Base-by-base conservation (phyloP, 768 basidiomycete species). In the Mycena rebaudengoi region DNA sequence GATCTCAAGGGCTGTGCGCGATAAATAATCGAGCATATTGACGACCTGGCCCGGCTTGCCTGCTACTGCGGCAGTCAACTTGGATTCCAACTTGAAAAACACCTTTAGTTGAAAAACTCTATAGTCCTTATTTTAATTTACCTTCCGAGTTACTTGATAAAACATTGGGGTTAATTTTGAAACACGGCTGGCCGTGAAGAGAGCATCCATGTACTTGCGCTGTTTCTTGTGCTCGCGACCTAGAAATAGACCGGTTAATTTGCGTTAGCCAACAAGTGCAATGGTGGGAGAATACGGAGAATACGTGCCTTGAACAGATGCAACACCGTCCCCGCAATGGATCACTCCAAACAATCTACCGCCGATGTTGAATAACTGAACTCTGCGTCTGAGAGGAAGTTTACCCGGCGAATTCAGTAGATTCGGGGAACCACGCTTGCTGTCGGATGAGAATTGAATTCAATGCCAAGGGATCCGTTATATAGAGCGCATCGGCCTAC, bases 221-320 rank as follows among this genome's bases (percentile, higher is more conserved):
- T 74, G 73, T 45, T 65, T 69, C 64, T 68, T 72, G 58, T 74
- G 73, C 39, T 71, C 71, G 18, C 66, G 55, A 25, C 73, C 73
- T 74, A 32, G 7, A n/a, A n/a, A n/a, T n/a, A n/a, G n/a, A n/a
- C n/a, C n/a, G n/a, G n/a, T n/a, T n/a, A 49, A 30, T 6, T 29
- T 13, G 14, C 28, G 16, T 48, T 20, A n/a, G n/a, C 12, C 8
- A n/a, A 23, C 45, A 61, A 49, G 25, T 2, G 16, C 12, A 13
- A 26, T 13, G 20, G 3, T 4, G n/a, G 4, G 0, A 20, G 18
- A 18, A 29, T 20, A 12, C 44, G 10, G 4, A 32, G 18, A 13
- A 13, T 11, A 56, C 63, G 4, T 26, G 72, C 73, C 73, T 41
- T 64, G 57, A 5, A 74, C 73, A 13, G 73, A 74, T 1, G 70